Evolutionary conservation across 176 grass and related monocot genomes (phyloP).

Genomic region (Bothriochloa decipiens): DNA sequence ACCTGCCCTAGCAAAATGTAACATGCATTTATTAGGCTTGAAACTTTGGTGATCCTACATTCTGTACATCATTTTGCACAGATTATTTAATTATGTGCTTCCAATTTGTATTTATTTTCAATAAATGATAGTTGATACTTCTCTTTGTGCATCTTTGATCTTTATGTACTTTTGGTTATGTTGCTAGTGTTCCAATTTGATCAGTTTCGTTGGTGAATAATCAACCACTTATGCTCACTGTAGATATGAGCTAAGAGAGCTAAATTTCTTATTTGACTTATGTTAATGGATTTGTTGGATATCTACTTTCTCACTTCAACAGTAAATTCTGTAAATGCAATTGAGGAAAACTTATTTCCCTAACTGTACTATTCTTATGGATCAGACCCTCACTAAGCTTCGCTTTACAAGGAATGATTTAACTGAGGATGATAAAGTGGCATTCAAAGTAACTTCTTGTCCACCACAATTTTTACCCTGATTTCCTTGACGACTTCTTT

Average conservation of each 20-base stretch:
- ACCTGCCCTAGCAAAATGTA: not conserved
- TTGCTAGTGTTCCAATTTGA: conserved; percentile 6
- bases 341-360: conserved; percentile 11
- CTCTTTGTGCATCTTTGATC: not conserved
- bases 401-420: conserved; percentile 82
- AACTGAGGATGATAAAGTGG: conserved; percentile 61
- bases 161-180: not conserved
- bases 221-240: not conserved
- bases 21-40: not conserved
- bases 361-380: conserved; percentile 31
- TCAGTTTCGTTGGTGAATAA: conserved; percentile 20
- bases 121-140: not conserved
- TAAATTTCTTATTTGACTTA: conserved; percentile 26
- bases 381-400: conserved; percentile 92
- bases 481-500: not conserved
- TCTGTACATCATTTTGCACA: not conserved
- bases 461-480: not conserved
- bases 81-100: not conserved
- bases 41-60: not conserved
- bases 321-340: not conserved
- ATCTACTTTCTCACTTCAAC: not conserved
- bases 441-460: conserved; percentile 69
- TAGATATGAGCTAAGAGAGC: not conserved
- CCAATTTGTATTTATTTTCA: not conserved
- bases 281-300: not conserved